phyloP scores from a whole-genome alignment of 1,284 basidiomycete genomes.

The Ustilago tritici region DNA sequence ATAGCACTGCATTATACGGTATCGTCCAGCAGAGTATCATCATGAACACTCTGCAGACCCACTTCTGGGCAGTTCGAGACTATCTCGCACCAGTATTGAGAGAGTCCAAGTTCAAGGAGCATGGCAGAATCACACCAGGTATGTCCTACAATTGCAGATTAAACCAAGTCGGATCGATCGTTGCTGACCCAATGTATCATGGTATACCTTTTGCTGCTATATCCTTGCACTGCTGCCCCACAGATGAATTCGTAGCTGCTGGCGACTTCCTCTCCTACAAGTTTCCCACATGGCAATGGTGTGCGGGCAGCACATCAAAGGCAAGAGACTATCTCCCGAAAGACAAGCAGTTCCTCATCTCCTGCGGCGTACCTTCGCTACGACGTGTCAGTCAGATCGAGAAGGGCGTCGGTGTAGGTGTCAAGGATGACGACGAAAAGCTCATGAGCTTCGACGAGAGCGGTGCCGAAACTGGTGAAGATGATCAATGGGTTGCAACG shows the following conservation, averaged over 20 bases:
- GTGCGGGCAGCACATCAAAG: constrained; percentile 77
- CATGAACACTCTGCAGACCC: constrained; percentile 72
- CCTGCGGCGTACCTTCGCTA: constrained; percentile 65
- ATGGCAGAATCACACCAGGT: constrained; percentile 96
- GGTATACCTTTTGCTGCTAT: background rate
- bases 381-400: constrained; percentile 64
- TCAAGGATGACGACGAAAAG: constrained; percentile 51
- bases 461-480: constrained; percentile 37
- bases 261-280: constrained; percentile 68
- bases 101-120: constrained; percentile 99
- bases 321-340: constrained; percentile 88
- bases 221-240: background rate
- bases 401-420: constrained; percentile 33
- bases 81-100: constrained; percentile 95
- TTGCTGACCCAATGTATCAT: background rate
- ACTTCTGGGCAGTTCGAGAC: constrained; percentile 95
- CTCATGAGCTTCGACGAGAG: constrained; percentile 52
- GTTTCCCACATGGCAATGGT: constrained; percentile 69
- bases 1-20: background rate
- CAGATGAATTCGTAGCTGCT: constrained; percentile 68
- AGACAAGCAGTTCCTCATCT: constrained; percentile 95
- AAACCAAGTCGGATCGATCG: background rate
- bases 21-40: background rate
- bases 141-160: constrained; percentile 52
- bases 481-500: constrained; percentile 61